These are phyloP conservation scores for Trichoderma asperellum DNA, from an alignment of 2,329 filamentous ascomycete species.

Conservation along the genomic window DNA sequence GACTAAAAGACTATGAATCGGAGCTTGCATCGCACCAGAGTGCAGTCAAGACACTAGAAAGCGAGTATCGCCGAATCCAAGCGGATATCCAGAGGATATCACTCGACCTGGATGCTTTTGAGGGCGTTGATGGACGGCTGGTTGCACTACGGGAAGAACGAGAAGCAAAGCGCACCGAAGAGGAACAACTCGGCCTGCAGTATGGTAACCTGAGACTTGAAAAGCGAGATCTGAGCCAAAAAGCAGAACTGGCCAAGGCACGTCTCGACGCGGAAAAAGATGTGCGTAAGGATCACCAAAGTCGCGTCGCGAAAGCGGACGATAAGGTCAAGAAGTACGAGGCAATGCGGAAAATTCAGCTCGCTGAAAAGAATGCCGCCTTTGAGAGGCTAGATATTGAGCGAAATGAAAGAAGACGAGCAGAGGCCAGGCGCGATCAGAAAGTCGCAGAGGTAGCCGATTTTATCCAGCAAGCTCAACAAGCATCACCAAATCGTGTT, in stretches of 20 bases:
- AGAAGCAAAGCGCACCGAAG: slow-evolving; percentile 54
- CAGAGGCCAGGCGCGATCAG: slow-evolving; percentile 53
- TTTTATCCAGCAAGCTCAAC: slow-evolving; percentile 58
- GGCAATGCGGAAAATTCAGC: slow-evolving; percentile 55
- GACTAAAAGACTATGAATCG: slow-evolving; percentile 53
- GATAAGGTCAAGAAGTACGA: slow-evolving; percentile 55
- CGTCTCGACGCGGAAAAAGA: slow-evolving; percentile 40
- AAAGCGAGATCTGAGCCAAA: slow-evolving; percentile 53
- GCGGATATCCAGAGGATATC: slow-evolving; percentile 56
- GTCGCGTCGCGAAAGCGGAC: slow-evolving; percentile 59
- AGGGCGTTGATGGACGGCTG: slow-evolving; percentile 70
- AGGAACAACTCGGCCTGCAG: slow-evolving; percentile 56
- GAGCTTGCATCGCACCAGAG: slow-evolving; percentile 50
- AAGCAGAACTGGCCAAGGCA: slow-evolving; percentile 47
- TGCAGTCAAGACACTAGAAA: slow-evolving; percentile 49
- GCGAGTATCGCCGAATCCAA: slow-evolving; percentile 62
- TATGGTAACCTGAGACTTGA: slow-evolving; percentile 57
- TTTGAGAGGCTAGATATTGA: slow-evolving; percentile 55
- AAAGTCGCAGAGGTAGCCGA: slow-evolving; percentile 54
- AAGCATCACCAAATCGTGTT: slow-evolving; percentile 60
- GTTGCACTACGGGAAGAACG: slow-evolving; percentile 63
- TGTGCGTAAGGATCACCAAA: slow-evolving; percentile 48
- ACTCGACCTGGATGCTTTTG: slow-evolving; percentile 66
- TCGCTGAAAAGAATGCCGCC: slow-evolving; percentile 66
- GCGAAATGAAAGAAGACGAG: slow-evolving; percentile 49